Conservation (phyloP, 257 asterid genomes). For the Sherardia arvensis region DNA sequence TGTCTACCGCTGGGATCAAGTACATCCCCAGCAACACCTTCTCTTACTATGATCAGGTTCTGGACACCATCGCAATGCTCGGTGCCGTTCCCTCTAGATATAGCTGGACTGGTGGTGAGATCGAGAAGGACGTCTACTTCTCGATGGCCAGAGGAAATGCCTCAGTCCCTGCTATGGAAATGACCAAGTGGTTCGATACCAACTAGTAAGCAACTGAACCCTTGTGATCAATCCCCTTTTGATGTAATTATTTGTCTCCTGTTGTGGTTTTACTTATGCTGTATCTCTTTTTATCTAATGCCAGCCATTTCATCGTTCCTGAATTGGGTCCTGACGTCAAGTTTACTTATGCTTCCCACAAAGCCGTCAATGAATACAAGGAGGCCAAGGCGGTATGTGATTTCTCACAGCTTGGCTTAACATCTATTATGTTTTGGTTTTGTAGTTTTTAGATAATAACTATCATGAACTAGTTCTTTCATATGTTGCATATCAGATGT, state of each 20-base stretch:
- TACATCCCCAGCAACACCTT: conserved; percentile 82
- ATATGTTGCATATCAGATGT: not conserved
- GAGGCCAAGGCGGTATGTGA: conserved; percentile 78
- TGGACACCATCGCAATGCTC: conserved; percentile 71
- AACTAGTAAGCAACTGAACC: conserved; percentile 75
- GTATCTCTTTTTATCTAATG: conserved; percentile 6
- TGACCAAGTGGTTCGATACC: conserved; percentile 99
- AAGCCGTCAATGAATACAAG: conserved; percentile 82
- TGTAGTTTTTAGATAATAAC: not conserved
- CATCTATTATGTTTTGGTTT: not conserved
- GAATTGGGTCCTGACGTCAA: conserved; percentile 84
- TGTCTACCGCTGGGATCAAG: conserved; percentile 74
- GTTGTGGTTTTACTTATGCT: not conserved
- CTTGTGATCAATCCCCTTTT: not conserved
- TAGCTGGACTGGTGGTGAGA: conserved; percentile 87
- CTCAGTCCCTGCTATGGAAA: conserved; percentile 98
- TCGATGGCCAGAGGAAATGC: conserved; percentile 99
- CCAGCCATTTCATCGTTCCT: conserved; percentile 89
- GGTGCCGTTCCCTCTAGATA: conserved; percentile 92
- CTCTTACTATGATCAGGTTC: conserved; percentile 75
- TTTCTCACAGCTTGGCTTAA: not conserved
- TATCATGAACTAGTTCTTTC: not conserved
- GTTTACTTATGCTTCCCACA: conserved; percentile 85
- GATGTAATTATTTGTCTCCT: not conserved
- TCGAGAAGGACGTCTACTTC: conserved; percentile 74